Evolutionary conservation across 2,329 filamentous ascomycete genomes (phyloP).

Genomic region (Raffaelea ambrosiae): DNA sequence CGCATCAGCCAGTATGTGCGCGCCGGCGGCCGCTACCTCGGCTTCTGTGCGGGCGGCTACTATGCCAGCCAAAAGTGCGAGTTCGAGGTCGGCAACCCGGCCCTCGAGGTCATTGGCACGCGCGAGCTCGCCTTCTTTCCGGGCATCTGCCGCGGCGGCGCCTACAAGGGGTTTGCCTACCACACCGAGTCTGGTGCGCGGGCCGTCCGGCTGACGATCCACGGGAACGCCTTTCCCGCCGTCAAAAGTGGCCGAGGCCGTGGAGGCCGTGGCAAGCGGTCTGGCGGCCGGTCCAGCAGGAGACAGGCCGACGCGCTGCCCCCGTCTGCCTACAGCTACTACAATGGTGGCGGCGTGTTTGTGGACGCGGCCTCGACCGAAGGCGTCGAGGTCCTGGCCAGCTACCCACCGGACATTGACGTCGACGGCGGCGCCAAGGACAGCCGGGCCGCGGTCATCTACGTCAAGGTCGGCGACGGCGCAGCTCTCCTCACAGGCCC

Average conservation of each 20-base stretch:
- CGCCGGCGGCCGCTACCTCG: slow-evolving; percentile 75
- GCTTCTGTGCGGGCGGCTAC: slow-evolving; percentile 91
- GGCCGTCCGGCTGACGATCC: slow-evolving; percentile 59
- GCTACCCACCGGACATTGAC: slow-evolving; percentile 64
- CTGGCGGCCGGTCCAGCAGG: too few species aligned
- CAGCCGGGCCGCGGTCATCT: slow-evolving; percentile 70
- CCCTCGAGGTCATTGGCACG: slow-evolving; percentile 75
- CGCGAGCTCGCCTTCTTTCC: slow-evolving; percentile 86
- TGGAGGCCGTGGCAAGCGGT: too few species aligned
- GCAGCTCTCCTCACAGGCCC: slow-evolving; percentile 73
- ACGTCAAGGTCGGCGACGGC: slow-evolving; percentile 75
- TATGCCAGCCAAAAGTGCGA: slow-evolving; percentile 77
- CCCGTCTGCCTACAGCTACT: slow-evolving; percentile 66
- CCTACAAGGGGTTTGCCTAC: slow-evolving; percentile 86
- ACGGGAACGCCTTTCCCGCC: slow-evolving; percentile 45
- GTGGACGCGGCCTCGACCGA: slow-evolving; percentile 61
- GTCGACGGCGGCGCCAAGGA: slow-evolving; percentile 68
- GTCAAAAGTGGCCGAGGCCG: slow-evolving; percentile 8
- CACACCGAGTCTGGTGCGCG: slow-evolving; percentile 76
- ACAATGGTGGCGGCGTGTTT: slow-evolving; percentile 92
- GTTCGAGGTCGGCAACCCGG: slow-evolving; percentile 78
- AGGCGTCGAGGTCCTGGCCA: slow-evolving; percentile 71
- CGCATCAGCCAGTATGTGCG: slow-evolving; percentile 80
- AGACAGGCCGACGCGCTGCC: slow-evolving; percentile 30
- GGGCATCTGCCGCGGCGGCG: slow-evolving; percentile 74